Evolutionary conservation across 1,139 yeast species (phyloP).

Genomic region (Pichia sp.): DNA sequence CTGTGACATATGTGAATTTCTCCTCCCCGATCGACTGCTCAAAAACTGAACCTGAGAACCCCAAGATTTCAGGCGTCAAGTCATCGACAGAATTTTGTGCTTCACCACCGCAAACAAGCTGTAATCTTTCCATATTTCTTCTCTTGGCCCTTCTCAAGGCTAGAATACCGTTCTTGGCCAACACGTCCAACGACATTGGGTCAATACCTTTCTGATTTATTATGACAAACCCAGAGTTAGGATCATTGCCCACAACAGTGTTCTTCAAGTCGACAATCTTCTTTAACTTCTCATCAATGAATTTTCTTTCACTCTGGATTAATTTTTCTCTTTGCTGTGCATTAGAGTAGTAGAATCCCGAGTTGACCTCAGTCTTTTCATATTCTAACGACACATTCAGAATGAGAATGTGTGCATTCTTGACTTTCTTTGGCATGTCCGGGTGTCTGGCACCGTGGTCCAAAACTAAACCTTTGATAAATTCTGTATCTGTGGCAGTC

Average conservation of each 20-base stretch:
- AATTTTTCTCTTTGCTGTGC: constrained; percentile 97
- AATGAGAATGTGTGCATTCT: constrained; percentile 79
- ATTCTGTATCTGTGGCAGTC: constrained; percentile 74
- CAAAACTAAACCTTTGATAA: constrained; percentile 84
- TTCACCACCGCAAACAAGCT: constrained; percentile 93
- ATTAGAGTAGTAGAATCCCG: constrained; percentile 88
- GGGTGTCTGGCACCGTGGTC: constrained; percentile 99
- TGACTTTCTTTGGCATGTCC: constrained; percentile 90
- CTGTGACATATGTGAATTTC: constrained; percentile 93
- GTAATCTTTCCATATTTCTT: constrained; percentile 98
- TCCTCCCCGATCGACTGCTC: constrained; percentile 96
- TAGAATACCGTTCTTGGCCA: constrained; percentile 88
- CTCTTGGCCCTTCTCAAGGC: constrained; percentile 98
- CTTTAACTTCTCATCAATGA: constrained; percentile 89
- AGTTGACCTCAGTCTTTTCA: constrained; percentile 96
- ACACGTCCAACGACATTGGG: constrained; percentile 92
- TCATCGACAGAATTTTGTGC: constrained; percentile 98
- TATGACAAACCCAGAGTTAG: constrained; percentile 80
- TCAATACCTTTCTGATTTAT: constrained; percentile 97
- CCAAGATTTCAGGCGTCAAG: constrained; percentile 76
- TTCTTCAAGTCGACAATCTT: constrained; percentile 92
- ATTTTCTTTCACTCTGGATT: constrained; percentile 88
- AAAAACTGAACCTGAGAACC: constrained; percentile 86
- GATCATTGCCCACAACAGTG: constrained; percentile 77
- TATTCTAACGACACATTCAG: constrained; percentile 93